A percentile compares a stretch with the other conserved stretches of the same genome.
phyloP scores from a whole-genome alignment of 495 filamentous ascomycete species.

The Aspergillus sclerotioniger region DNA sequence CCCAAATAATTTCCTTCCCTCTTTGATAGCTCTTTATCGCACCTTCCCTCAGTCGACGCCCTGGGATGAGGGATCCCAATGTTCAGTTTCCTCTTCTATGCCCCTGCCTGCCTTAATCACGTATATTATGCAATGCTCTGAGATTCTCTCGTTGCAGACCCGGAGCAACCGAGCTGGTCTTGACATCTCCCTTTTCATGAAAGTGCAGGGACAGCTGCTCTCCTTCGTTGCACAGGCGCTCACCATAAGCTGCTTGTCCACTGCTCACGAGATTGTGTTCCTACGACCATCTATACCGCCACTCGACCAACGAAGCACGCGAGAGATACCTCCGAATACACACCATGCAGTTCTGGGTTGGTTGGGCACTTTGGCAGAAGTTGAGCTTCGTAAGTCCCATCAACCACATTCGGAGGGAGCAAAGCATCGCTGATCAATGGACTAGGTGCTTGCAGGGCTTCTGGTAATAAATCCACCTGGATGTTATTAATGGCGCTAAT shows the following conservation, averaged over 20 bases:
- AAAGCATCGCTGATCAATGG: conserved; percentile 14
- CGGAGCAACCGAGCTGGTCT: background rate
- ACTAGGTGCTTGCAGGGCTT: conserved; percentile 40
- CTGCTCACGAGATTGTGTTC: background rate
- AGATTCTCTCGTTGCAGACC: background rate
- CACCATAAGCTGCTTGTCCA: background rate
- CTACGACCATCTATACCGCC: background rate
- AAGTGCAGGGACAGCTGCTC: background rate
- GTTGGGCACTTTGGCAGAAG: conserved; percentile 87
- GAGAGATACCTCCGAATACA: background rate
- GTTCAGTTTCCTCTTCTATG: background rate
- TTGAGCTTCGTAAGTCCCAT: conserved; percentile 73
- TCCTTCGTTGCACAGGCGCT: background rate
- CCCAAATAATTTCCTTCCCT: background rate
- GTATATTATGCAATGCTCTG: background rate
- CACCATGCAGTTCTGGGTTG: conserved; percentile 63
- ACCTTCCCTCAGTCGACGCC: too few relatives aligned
- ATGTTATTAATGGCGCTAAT: conserved; percentile 30
- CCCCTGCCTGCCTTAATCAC: background rate
- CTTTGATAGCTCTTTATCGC: background rate
- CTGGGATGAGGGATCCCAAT: background rate
- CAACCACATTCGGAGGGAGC: background rate
- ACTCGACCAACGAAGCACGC: too few relatives aligned
- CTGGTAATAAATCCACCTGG: conserved; percentile 38
- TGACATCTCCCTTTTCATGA: background rate